Evolutionary conservation across 2,329 filamentous ascomycete genomes (phyloP), one percentile per base, ranked within the genome.

Genomic region (Xylariaceae sp.): DNA sequence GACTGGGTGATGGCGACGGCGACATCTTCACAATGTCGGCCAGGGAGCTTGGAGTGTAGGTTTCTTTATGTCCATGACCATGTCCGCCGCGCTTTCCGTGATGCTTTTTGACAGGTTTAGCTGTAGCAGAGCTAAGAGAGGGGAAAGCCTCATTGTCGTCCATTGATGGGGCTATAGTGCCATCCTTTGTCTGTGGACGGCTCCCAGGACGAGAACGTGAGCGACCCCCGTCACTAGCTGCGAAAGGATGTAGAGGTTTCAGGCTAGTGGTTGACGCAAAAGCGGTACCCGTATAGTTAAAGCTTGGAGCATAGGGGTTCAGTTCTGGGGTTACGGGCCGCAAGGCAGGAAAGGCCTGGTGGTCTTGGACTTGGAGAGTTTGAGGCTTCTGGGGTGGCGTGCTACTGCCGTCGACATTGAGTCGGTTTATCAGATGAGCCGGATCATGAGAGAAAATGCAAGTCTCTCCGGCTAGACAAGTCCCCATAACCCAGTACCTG

Each of bases 381-480:
- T 85, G 79, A n/a, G 77, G 73, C 55, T 81, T 78, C 56, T 83
- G 80, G n/a, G 86, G 82, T 51, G 85, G 81, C 40, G 85, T 86
- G 63, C 77, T 78, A 55, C 81, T 76, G 45, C 84, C 88, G 59
- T 89, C 87, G 11, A 96, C 73, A 34, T 80, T 84, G 60, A 99
- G 80, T 63, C 88, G 88, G 65, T 87, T 90, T 73, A 96, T 84
- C 11, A 96, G 80, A 62, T 90, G 83, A 1, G 91, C 84, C 2
- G 94, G 94, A 64, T 99, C 94, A 71, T 99, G 94, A 11, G 92
- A 97, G 74, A 99, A 99, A 56, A 96, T 89, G 71, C 94, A 99
- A 2, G 90, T 91, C 54, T 91, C 87, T 37, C 94, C 92, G 26
- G 94, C 94, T 35, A 99, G 80, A 69, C 94, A 99, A 66, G 92